Conservation (phyloP, 805 yeast genomes). For the Huiozyma naganishii region DNA sequence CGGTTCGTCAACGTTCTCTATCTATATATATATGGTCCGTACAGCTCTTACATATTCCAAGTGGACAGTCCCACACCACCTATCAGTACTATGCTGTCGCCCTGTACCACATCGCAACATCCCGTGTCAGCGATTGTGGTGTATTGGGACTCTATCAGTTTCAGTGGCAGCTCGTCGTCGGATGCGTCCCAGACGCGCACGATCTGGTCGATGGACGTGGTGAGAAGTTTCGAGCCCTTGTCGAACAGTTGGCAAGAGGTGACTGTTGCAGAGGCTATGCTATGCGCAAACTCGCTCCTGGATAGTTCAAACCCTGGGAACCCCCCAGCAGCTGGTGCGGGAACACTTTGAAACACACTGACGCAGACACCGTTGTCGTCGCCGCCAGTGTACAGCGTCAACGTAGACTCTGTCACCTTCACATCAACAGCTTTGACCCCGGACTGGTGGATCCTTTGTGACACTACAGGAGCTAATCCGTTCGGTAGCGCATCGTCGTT, state of each 20-base stretch:
- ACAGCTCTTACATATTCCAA: conserved; percentile 25
- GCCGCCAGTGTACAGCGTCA: conserved; percentile 65
- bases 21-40: not conserved
- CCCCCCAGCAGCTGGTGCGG: conserved; percentile 4
- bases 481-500: not conserved
- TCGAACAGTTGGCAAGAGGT: conserved; percentile 44
- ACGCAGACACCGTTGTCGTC: conserved; percentile 73
- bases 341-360: conserved; percentile 27
- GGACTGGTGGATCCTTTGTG: conserved; percentile 56
- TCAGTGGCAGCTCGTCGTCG: conserved; percentile 20
- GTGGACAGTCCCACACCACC: conserved; percentile 80
- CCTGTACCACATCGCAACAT: conserved; percentile 38
- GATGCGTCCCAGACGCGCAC: conserved; percentile 51
- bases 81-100: conserved; percentile 27
- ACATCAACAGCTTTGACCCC: conserved; percentile 59
- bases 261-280: conserved; percentile 81
- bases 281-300: conserved; percentile 28
- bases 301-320: conserved; percentile 1
- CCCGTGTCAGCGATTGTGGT: conserved; percentile 92
- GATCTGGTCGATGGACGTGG: conserved; percentile 78
- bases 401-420: conserved; percentile 7
- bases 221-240: conserved; percentile 31
- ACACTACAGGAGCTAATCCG: not conserved
- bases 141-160: conserved; percentile 34
- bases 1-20: not conserved